phyloP scores from a whole-genome alignment of 331 rosid genomes.

The Acacia concinna region DNA sequence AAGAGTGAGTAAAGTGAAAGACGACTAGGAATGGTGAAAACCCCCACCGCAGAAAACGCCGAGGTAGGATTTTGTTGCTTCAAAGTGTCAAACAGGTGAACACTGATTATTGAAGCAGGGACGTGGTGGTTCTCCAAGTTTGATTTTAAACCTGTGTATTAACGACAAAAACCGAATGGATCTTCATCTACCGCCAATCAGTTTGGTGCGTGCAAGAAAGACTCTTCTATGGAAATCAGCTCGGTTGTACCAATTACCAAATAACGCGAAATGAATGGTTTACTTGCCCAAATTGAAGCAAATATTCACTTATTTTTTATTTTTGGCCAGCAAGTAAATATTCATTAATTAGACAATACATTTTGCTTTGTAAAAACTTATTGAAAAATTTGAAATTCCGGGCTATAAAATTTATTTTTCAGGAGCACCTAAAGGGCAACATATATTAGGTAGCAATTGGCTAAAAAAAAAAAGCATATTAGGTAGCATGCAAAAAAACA shows the following conservation, averaged over 20 bases:
- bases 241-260: background rate
- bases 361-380: too few relatives aligned
- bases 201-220: slow-evolving; percentile 29
- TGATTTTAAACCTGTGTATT: background rate
- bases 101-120: background rate
- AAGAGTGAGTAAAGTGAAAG: background rate
- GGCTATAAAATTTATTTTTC: too few relatives aligned
- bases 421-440: too few relatives aligned
- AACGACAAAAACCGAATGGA: slow-evolving; percentile 41
- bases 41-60: background rate
- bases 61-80: slow-evolving; percentile 20
- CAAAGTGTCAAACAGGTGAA: background rate
- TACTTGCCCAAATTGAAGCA: too few relatives aligned
- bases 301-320: too few relatives aligned
- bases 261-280: background rate
- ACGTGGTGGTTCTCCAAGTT: background rate
- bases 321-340: too few relatives aligned
- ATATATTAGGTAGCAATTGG: too few relatives aligned
- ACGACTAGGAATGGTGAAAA: background rate
- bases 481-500: too few relatives aligned
- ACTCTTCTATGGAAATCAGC: background rate
- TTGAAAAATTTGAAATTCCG: too few relatives aligned
- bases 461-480: too few relatives aligned
- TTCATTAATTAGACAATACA: too few relatives aligned
- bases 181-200: slow-evolving; percentile 35